These are phyloP conservation scores for Dacryopinax primogenitus DNA, from an alignment of 768 basidiomycete genomes.

Conservation along the genomic window DNA sequence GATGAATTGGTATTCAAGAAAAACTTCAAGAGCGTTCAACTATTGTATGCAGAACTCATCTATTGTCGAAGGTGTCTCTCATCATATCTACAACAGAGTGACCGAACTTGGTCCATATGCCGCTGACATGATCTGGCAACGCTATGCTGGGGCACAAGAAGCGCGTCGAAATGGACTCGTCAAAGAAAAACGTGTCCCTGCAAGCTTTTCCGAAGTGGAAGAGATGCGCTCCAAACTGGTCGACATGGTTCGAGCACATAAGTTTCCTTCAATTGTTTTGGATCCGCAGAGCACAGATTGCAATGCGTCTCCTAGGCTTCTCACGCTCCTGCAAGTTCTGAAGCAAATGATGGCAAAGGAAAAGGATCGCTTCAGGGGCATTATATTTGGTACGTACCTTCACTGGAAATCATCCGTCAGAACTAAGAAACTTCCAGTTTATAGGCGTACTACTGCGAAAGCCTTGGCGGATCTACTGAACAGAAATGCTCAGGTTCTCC, in stretches of 20 bases:
- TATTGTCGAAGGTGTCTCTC: no score
- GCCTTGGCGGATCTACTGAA: constrained; percentile 48
- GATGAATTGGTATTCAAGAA: not conserved
- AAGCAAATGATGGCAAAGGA: constrained; percentile 42
- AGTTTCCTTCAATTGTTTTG: constrained; percentile 50
- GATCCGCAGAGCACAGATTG: constrained; percentile 43
- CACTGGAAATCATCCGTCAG: not conserved
- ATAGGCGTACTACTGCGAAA: constrained; percentile 39
- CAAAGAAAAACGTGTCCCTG: constrained; percentile 25
- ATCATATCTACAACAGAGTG: constrained; percentile 8
- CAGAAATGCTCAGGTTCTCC: constrained; percentile 38
- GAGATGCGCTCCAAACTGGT: constrained; percentile 18
- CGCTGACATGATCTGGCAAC: constrained; percentile 57
- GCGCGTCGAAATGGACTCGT: constrained; percentile 3
- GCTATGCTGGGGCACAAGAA: constrained; percentile 35
- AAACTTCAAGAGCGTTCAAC: not conserved
- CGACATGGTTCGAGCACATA: constrained; percentile 45
- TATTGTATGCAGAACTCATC: not conserved
- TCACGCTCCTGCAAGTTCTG: constrained; percentile 46
- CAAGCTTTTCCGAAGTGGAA: constrained; percentile 9
- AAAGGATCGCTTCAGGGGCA: constrained; percentile 44
- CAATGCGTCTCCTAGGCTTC: constrained; percentile 59
- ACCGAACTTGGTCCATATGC: constrained; percentile 53
- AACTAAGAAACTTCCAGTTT: constrained; percentile 32
- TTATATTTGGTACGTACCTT: constrained; percentile 45